Percentiles rank a stretch among this genome's conserved stretches.
These are phyloP conservation scores for Hirsutella thompsonii DNA, from an alignment of 2,329 filamentous ascomycete species.

Conservation along the genomic window DNA sequence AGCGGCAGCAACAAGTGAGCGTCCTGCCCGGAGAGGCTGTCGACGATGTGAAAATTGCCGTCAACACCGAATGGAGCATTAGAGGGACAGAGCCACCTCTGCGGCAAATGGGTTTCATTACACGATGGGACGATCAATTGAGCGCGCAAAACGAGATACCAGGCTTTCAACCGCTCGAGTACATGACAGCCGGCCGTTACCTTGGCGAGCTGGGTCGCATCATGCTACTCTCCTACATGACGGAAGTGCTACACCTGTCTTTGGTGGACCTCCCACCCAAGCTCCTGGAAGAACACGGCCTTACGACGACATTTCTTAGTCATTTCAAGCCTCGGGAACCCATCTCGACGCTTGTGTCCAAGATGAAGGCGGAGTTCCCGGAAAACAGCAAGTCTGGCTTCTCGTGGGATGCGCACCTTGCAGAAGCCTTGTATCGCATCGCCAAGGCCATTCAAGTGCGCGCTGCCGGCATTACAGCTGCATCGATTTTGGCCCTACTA, in stretches of 20 bases:
- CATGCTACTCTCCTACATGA: constrained; percentile 54
- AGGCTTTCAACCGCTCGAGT: constrained; percentile 73
- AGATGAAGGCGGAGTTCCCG: constrained; percentile 41
- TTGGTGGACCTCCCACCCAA: constrained; percentile 36
- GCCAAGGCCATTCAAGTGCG: constrained; percentile 58
- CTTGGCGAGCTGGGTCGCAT: constrained; percentile 64
- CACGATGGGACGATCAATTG: constrained; percentile 55
- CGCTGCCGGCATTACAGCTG: constrained; percentile 62
- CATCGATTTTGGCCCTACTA: constrained; percentile 57
- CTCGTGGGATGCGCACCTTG: constrained; percentile 48
- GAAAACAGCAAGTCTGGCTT: constrained; percentile 30
- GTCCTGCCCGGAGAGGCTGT: constrained; percentile 30
- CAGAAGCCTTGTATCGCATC: constrained; percentile 49
- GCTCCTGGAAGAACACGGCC: constrained; percentile 44
- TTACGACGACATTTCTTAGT: constrained; percentile 63
- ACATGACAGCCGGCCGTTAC: constrained; percentile 71
- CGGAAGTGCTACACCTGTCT: constrained; percentile 24
- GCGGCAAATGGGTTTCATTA: constrained; percentile 49
- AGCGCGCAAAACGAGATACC: constrained; percentile 55
- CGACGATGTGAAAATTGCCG: constrained; percentile 51
- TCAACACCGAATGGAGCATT: constrained; percentile 81
- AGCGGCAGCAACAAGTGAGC: constrained; percentile 38
- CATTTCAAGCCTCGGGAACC: constrained; percentile 46
- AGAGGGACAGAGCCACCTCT: constrained; percentile 60
- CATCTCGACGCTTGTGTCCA: constrained; percentile 25